Base-by-base conservation (phyloP, 176 grass and related monocot genomes). In the Thalia dealbata region DNA sequence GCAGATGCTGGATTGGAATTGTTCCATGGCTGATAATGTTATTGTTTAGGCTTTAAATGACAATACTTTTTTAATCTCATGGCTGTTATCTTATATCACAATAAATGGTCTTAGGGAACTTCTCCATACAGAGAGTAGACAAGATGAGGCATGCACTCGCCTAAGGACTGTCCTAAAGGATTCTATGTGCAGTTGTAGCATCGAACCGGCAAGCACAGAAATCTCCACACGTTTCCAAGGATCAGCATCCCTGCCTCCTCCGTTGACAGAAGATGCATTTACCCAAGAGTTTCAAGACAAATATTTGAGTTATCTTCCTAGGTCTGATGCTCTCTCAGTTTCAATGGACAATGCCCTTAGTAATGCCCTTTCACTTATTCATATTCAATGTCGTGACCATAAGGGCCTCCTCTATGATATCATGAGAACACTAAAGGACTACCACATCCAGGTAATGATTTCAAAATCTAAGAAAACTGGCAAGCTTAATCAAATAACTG, bases 371-470 rank as follows among this genome's bases (percentile, higher is more conserved):
- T 65, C 75, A 10, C 75, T 76, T 30, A 67, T 76, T 51, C 75
- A 76, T n/a, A 76, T 76, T 38, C 21, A 46, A 18, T 66, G 44
- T 26, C 61, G n/a, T 67, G 75, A 67, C 26, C 75, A 67, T 30
- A 76, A 67, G 23, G 75, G 61, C 24, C 42, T 76, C 5, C 75
- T 76, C 25, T 76, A 76, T 52, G 75, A 76, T 16, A 50, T 76
- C 21, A 76, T 67, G 75, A 76, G 61, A 45, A 76, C 45, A 54
- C 61, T 76, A 44, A 76, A 76, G n/a, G 75, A 67, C 52, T 76
- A 76, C 61, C 66, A 41, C 26, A 54, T 76, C 43, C 75, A 76
- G 75, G 75, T 76, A 76, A 50, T 29, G n/a, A 52, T 2, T 7
- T 14, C 32, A 23, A 23, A 43, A 56, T 27, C 13, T 8, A n/a